Evolutionary conservation across 1,139 yeast genomes (phyloP), one percentile per base, ranked within the genome.

Genomic region (Arxiozyma slooffiae): DNA sequence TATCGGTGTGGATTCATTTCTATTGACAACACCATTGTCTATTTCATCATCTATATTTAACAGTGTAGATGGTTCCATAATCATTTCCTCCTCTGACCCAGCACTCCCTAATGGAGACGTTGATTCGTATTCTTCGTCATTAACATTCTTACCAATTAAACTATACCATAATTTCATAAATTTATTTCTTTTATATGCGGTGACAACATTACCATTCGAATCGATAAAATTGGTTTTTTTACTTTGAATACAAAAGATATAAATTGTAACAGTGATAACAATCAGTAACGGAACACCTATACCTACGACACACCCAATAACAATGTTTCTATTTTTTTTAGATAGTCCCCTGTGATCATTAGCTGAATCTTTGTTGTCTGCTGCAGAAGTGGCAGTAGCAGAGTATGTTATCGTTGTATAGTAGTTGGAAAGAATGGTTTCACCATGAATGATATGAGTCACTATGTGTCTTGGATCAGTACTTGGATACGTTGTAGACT

Each of bases 281-380:
- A 60, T 42, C 2, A 71, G 20, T 6, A 70, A 11, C 8, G 74
- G 74, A 2, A 69, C 60, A 44, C 73, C 73, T 38, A 71, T 56
- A 18, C 74, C 74, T 3, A 71, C 75, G 18, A 72, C 75, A 48
- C 76, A 74, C 41, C 81, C 81, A 45, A 76, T 71, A n/a, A 75
- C 73, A 34, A 76, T 70, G 50, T 70, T 70, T 50, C 71, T 70
- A 51, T 72, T 66, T 47, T 74, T 71, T n/a, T 61, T 59, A 0
- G 78, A 70, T 2, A 76, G 60, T 0, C 76, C 75, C 6, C 63
- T 50, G 14, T 50, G 45, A 1, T 75, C 75, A 5, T 62, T 49
- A 11, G 48, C 26, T 2, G 54, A 40, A 9, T 52, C 55, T 39
- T 60, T 52, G 21, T 56, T 54, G n/a, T 36, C 59, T 4, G 30